Base-by-base conservation (phyloP, 371 early-diverging fungal genomes). In the Saksenaea oblongispora region DNA sequence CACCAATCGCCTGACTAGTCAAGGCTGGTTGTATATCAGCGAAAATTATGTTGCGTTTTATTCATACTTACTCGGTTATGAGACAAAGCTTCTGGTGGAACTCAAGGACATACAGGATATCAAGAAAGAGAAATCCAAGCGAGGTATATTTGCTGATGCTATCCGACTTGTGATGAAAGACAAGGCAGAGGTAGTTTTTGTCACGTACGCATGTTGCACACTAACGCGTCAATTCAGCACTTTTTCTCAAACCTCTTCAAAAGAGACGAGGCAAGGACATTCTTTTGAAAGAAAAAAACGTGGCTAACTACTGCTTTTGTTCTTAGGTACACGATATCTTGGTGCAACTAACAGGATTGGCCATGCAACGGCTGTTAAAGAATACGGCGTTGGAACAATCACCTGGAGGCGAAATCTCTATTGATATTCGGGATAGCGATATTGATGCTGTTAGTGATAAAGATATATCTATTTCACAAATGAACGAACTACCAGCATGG, bases 21-120 rank as follows among this genome's bases (percentile, higher is more conserved):
- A 98, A 76, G 98, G 98, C 0, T 98, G 98, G 98, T 81, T 97
- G 77, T 98, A 98, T 69, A 86, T 98, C 35, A 92, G 93, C 59
- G 90, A 94, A 73, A 92, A 95, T 65, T 93, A 94, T 60, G 71
- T 97, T 17, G 93, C 92, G 67, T 98, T 97, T 70, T 96, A 98
- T 75, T 93, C 97, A 15, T 97, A 92, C 70, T 84, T 98, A 54
- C 84, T 98, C 35, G 97, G 97, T 0, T 85, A 86, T 22, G 98
- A 98, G 71, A 96, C 95, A 14, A 94, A 94, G 74, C 71, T 97
- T 17, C 83, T 93, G 53, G 72, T 98, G 18, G 93, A 95, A 73
- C 80, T 98, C 37, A 95, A 95, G 69, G 92, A 94, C 61, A 86
- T 98, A 56, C 91, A 90, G 60, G 91, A 94, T 66, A 83, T 98